A percentile compares a stretch with the other conserved stretches of the same genome.
Conservation (phyloP, 163 green algal genomes). For the Scenedesmus sp. region DNA sequence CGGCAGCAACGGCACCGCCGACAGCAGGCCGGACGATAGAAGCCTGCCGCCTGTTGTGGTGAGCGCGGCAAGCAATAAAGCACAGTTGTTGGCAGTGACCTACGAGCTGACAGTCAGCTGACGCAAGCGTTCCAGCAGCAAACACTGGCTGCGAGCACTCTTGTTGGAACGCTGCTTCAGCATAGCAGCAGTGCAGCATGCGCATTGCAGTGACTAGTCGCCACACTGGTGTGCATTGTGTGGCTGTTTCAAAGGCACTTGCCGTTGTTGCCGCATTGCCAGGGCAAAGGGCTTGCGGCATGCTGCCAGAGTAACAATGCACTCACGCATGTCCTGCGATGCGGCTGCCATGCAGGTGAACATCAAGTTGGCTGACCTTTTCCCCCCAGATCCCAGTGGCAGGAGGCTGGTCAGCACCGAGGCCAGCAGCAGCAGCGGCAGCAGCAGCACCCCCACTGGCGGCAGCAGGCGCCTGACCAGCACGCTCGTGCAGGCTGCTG, state of each 20-base stretch:
- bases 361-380: slow-evolving; percentile 28
- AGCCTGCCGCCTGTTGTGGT: slow-evolving; percentile 25
- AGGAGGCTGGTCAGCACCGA: background rate
- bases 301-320: background rate
- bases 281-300: too few species aligned
- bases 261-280: too few species aligned
- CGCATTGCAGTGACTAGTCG: too few species aligned
- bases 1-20: background rate
- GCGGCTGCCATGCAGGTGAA: background rate
- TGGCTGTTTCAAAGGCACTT: too few species aligned
- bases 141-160: too few species aligned
- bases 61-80: background rate
- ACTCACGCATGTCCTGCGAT: background rate
- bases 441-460: background rate
- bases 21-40: background rate
- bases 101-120: too few species aligned
- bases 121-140: background rate
- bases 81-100: too few species aligned
- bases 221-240: too few species aligned
- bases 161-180: too few species aligned
- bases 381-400: background rate
- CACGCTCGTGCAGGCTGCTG: background rate
- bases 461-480: background rate
- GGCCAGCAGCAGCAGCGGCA: background rate
- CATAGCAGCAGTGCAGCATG: too few species aligned